Conservation (phyloP, 148 eudicot genomes). For the Hydrangea macrophylla region DNA sequence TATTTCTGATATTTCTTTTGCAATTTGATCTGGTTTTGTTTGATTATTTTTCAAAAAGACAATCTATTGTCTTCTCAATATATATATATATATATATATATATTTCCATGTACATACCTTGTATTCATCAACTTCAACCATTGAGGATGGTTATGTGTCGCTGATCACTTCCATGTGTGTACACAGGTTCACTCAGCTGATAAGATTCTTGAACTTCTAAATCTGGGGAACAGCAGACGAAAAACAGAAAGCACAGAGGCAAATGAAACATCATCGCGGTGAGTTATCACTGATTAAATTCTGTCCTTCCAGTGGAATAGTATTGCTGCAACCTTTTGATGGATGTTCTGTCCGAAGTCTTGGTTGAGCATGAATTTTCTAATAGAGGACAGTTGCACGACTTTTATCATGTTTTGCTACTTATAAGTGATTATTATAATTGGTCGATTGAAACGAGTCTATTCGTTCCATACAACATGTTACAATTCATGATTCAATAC, state of each 20-base stretch:
- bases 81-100: too few species aligned
- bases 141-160: not conserved
- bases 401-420: too few species aligned
- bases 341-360: not conserved
- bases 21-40: not conserved
- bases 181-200: slow-evolving; percentile 79
- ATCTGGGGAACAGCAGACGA: slow-evolving; percentile 80
- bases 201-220: slow-evolving; percentile 80
- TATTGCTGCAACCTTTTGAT: not conserved
- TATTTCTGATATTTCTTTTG: not conserved
- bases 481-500: too few species aligned
- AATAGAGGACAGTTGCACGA: not conserved
- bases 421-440: too few species aligned
- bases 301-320: not conserved
- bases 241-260: slow-evolving; percentile 84
- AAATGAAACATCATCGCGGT: slow-evolving; percentile 87
- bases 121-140: not conserved
- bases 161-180: slow-evolving; percentile 12
- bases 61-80: not conserved
- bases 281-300: slow-evolving; percentile 24
- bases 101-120: slow-evolving; percentile 3
- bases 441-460: too few species aligned
- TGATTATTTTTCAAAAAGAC: not conserved
- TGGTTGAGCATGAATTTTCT: not conserved
- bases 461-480: too few species aligned